These are phyloP conservation scores for Balansia obtecta DNA, from an alignment of 2,329 filamentous ascomycete genomes.

Conservation along the genomic window DNA sequence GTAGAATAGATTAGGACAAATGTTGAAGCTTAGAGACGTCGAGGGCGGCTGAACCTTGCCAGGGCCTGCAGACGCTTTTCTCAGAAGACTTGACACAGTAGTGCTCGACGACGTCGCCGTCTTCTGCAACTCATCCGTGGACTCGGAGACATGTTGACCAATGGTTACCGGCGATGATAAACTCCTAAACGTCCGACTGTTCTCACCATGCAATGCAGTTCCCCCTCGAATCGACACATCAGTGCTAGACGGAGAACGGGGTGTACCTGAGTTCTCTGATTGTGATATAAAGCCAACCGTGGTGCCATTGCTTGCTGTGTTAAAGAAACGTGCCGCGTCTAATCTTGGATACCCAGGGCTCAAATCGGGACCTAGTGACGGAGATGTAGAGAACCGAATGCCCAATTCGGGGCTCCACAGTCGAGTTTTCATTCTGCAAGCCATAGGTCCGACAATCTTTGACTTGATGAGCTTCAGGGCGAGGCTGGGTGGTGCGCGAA, in stretches of 20 bases:
- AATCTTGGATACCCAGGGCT: conserved; percentile 14
- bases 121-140: background rate
- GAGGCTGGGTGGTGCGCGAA: background rate
- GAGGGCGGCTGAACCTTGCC: conserved; percentile 11
- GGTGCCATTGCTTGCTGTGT: conserved; percentile 5
- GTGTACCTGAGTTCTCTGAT: background rate
- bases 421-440: conserved; percentile 5
- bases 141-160: background rate
- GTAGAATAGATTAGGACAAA: conserved; percentile 18
- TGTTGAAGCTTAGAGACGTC: conserved; percentile 18
- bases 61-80: background rate
- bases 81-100: background rate
- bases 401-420: conserved; percentile 19
- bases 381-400: conserved; percentile 16
- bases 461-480: background rate
- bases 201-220: background rate
- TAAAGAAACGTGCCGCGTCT: conserved; percentile 15
- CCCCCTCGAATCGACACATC: background rate
- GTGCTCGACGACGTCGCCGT: background rate
- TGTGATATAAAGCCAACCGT: background rate
- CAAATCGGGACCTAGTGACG: conserved; percentile 9
- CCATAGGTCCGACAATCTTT: conserved; percentile 8
- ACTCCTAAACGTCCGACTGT: background rate
- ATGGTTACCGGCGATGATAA: background rate
- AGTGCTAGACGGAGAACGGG: background rate